Evolutionary conservation across 2,329 filamentous ascomycete genomes (phyloP), one percentile per base, ranked within the genome.

Genomic region (Pseudogymnoascus sp.): DNA sequence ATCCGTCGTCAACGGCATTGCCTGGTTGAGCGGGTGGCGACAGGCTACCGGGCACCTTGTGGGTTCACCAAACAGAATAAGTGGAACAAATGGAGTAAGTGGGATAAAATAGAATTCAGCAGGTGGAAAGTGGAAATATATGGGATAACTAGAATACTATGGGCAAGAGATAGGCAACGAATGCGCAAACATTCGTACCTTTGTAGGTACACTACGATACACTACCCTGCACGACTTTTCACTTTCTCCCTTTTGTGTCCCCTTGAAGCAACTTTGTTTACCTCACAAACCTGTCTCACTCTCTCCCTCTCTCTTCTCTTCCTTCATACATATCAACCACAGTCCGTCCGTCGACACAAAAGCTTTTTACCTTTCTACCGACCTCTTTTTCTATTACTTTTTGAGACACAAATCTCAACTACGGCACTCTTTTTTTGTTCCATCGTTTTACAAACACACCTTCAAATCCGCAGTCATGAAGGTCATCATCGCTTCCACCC

Each of bases 401-500:
- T 33, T 33, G 26, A 55, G 26, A 12, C 45, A 12, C 26, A n/a
- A 19, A 55, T 10, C 45, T 55, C 49, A 55, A 33, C 12, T 55
- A 49, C 16, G 21, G 29, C 49, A 55, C 49, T 55, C 49, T 35
- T 52, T 52, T 21, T 33, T 55, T 55, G 16, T 35, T 33, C 29
- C 29, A 55, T 19, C 6, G 16, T 33, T 52, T 55, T n/a, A 55
- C 45, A 19, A 55, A 29, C 43, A 19, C 10, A 6, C 11, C 16
- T 21, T 0, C 4, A 26, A 33, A 33, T 33, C 49, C 49, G 49
- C 49, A 55, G 14, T 12, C n/a, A 55, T 55, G 49, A 55, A 55
- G 49, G 49, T 55, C 49, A 55, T 60, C 58, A 37, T 43, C 61
- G 45, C 60, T 45, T 43, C 61, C 23, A 41, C 66, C 52, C 26